A percentile compares a stretch with the other conserved stretches of the same genome.
Evolutionary conservation across 192 early-diverging fungal genomes (phyloP).

Genomic region (Backusella westeae): DNA sequence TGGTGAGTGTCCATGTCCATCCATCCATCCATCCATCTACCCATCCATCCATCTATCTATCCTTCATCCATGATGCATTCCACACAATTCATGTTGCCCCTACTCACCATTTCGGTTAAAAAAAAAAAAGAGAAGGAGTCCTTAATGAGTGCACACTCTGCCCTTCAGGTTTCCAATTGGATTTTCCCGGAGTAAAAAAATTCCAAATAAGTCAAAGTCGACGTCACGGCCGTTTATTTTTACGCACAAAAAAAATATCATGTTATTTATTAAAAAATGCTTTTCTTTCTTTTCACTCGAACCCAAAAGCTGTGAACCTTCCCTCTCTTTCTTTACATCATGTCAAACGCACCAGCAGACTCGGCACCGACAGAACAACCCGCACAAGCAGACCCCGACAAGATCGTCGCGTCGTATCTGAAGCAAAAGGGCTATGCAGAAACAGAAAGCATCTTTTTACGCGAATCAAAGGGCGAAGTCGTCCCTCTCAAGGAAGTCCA

Average conservation of each 20-base stretch:
- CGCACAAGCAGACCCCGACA: constrained; percentile 43
- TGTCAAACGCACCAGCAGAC: background rate
- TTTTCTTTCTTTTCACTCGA: background rate
- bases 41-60: background rate
- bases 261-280: background rate
- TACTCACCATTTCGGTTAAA: constrained; percentile 21
- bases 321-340: background rate
- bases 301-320: background rate
- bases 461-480: constrained; percentile 53
- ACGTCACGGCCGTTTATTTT: constrained; percentile 1
- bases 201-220: background rate
- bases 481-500: background rate
- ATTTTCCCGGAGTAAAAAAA: background rate
- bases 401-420: constrained; percentile 65
- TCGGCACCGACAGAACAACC: background rate
- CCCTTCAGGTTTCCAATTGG: background rate
- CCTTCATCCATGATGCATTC: background rate
- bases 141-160: background rate
- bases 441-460: constrained; percentile 61
- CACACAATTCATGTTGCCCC: background rate
- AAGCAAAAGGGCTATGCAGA: constrained; percentile 67
- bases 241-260: background rate
- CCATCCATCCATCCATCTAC: background rate
- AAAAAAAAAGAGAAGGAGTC: constrained; percentile 17
- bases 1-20: background rate